Base-by-base conservation (phyloP, 768 basidiomycete genomes). In the Naganishia antarctica region DNA sequence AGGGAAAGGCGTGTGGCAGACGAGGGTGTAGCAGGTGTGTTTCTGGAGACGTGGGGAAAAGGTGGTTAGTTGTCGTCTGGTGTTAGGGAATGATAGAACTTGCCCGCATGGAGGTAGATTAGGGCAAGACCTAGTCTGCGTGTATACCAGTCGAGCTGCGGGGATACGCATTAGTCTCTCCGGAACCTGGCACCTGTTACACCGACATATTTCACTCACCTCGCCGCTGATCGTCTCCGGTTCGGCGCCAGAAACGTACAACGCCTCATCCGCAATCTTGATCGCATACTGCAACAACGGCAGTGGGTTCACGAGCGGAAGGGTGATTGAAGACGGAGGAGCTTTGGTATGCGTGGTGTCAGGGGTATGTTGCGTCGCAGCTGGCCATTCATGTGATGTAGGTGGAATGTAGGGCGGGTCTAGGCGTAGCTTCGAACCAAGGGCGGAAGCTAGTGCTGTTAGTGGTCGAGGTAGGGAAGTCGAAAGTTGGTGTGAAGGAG, bases 111-210 rank as follows among this genome's bases (percentile, higher is more conserved):
- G 3, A 66, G 31, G 49, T 61, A 66, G 23, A 66, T 57, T 47
- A 51, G 13, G 12, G 41, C 51, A 9, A 66, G n/a, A 12, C 37
- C 60, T 44, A 61, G 18, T 26, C 65, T 25, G 12, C 45, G 37
- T 1, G 44, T 53, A 23, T 66, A 66, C 65, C 65, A 66, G 16
- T 40, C 65, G 44, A 40, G 40, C 65, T 60, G n/a, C n/a, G n/a
- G n/a, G n/a, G n/a, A n/a, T n/a, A n/a, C n/a, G n/a, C n/a, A n/a
- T n/a, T n/a, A n/a, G n/a, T n/a, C n/a, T n/a, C n/a, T n/a, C n/a
- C n/a, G n/a, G n/a, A n/a, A n/a, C n/a, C n/a, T n/a, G n/a, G n/a
- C n/a, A n/a, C n/a, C n/a, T n/a, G n/a, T n/a, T n/a, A n/a, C n/a
- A n/a, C n/a, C n/a, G n/a, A n/a, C n/a, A n/a, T n/a, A n/a, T n/a